Conservation (phyloP, 257 asterid genomes). For the Leptodermis oblonga region DNA sequence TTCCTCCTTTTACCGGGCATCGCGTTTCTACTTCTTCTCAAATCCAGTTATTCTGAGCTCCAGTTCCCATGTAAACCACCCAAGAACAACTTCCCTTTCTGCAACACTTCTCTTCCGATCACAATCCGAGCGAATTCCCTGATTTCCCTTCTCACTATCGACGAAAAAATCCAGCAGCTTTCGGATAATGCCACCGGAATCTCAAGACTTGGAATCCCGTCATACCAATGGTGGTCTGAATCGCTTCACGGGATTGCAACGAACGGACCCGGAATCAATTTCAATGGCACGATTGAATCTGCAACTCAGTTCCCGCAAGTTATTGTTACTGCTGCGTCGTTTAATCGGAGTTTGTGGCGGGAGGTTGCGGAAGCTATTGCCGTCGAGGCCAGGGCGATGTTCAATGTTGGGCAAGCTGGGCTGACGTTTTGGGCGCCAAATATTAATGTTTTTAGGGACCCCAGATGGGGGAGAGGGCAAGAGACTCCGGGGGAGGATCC, state of each 20-base stretch:
- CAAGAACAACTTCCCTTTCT: constrained; percentile 46
- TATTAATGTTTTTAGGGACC: constrained; percentile 84
- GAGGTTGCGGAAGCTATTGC: constrained; percentile 56
- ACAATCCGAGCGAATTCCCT: constrained; percentile 51
- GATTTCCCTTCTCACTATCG: constrained; percentile 54
- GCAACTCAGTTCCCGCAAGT: constrained; percentile 90
- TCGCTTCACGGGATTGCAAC: constrained; percentile 82
- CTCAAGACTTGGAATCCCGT: constrained; percentile 69
- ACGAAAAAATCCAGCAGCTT: constrained; percentile 74
- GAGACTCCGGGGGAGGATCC: constrained; percentile 99
- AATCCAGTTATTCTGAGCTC: constrained; percentile 3
- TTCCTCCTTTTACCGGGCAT: not conserved
- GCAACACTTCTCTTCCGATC: constrained; percentile 57
- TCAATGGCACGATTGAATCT: constrained; percentile 50
- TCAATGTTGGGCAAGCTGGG: constrained; percentile 71
- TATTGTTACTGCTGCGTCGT: constrained; percentile 70
- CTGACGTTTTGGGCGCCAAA: constrained; percentile 94
- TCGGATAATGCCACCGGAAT: constrained; percentile 54
- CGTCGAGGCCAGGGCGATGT: constrained; percentile 84
- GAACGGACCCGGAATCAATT: constrained; percentile 80
- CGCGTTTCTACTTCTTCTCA: not conserved
- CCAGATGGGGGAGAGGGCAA: constrained; percentile 98
- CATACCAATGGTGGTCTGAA: constrained; percentile 94
- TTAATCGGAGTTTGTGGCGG: constrained; percentile 66
- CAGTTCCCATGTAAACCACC: constrained; percentile 57